These are phyloP conservation scores for Lipomyces yarrowii DNA, from an alignment of 1,139 yeast genomes.

Conservation along the genomic window DNA sequence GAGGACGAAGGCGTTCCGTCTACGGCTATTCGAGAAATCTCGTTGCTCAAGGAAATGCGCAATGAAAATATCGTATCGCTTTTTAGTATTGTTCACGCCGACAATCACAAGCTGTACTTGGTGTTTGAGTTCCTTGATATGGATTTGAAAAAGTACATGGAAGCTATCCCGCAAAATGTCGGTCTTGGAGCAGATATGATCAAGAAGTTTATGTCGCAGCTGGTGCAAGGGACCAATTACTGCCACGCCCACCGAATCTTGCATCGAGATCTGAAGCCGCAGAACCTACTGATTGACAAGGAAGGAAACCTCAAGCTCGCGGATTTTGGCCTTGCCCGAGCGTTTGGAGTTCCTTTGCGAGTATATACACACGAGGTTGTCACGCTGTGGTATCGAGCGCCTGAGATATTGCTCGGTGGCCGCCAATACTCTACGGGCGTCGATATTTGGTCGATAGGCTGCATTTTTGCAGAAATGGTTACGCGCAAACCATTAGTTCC, in stretches of 20 bases:
- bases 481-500: constrained; percentile 94
- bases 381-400: constrained; percentile 97
- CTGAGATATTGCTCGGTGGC: constrained; percentile 93
- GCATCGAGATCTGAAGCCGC: constrained; percentile 96
- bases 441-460: constrained; percentile 98
- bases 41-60: constrained; percentile 86
- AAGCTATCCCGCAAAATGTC: constrained; percentile 86
- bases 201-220: constrained; percentile 89
- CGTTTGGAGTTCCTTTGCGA: constrained; percentile 94
- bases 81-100: constrained; percentile 96
- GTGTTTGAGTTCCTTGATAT: constrained; percentile 93
- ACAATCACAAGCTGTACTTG: constrained; percentile 86
- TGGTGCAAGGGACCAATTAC: constrained; percentile 88
- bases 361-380: constrained; percentile 98
- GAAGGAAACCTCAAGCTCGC: constrained; percentile 96
- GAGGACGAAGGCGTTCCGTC: constrained; percentile 99
- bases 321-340: constrained; percentile 92
- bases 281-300: constrained; percentile 87
- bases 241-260: constrained; percentile 94
- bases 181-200: constrained; percentile 90
- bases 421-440: constrained; percentile 97
- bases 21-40: constrained; percentile 95
- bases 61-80: constrained; percentile 91
- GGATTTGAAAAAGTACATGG: constrained; percentile 97
- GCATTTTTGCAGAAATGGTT: constrained; percentile 98